Evolutionary conservation across 129 eudicot genomes (phyloP), one percentile per base, ranked within the genome.

Genomic region (Pulicaria dysenterica): DNA sequence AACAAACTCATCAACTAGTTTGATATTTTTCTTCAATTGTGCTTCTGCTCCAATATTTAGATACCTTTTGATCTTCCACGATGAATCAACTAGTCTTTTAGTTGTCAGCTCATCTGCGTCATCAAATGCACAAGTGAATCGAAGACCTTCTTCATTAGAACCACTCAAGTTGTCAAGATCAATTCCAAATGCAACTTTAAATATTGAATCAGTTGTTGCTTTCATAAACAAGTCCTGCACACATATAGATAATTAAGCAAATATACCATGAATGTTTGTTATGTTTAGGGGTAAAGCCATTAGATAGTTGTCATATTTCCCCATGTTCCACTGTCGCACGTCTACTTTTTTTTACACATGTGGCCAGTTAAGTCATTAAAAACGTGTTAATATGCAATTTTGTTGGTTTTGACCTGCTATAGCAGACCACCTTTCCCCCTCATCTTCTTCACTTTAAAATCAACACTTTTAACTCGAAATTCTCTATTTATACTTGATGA

Each of bases 101-200:
- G 61, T 64, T 9, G 82, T 82, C 68, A 80, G 2, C 15, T 83
- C 82, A 65, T 83, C 85, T 34, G 90, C 69, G 63, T 88, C 86
- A 75, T 88, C 95, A 55, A 88, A 88, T 12, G 88, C 88, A 5
- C 63, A 37, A 83, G 83, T 74, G 43, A 88, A 88, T 46, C 38
- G 71, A 5, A 48, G 24, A 47, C 90, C 88, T 74, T 85, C 90
- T 54, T 77, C 88, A 58, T 68, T 81, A 43, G 90, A 77, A 44
- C 95, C 95, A 72, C 84, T 77, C 84, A 85, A 74, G 78, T 73
- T 85, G 60, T 85, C 88, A 11, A 82, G 77, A 4, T 88, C 90
- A 50, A 85, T 73, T 34, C 95, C 90, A 53, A 88, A 88, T 5
- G 84, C 95, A 74, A 88, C 90, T 78, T 75, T 80, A 70, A 88